Percentiles rank a stretch among this genome's conserved stretches.
phyloP scores from a whole-genome alignment of 495 filamentous ascomycete species.

The Penicillium cosmopolitanum region DNA sequence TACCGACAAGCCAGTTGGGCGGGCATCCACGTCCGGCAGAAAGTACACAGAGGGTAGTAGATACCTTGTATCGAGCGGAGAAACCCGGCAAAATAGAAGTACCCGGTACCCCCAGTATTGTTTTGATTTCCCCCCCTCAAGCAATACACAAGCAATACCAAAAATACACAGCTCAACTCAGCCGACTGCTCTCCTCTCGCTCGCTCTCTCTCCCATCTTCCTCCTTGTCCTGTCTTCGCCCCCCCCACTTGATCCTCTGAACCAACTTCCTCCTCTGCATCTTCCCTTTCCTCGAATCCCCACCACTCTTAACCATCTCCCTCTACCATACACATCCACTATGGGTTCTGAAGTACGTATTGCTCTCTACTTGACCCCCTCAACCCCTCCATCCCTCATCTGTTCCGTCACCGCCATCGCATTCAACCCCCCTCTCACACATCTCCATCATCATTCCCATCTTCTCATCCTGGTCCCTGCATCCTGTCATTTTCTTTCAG shows the following conservation, averaged over 20 bases:
- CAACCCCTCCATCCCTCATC: constrained; percentile 39
- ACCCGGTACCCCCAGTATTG: constrained; percentile 27
- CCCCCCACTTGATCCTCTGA: constrained; percentile 34
- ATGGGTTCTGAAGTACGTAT: constrained; percentile 57
- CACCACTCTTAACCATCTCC: constrained; percentile 6
- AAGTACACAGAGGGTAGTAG: constrained; percentile 4
- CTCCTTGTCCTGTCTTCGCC: not conserved
- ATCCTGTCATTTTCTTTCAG: constrained; percentile 7
- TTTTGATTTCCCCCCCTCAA: constrained; percentile 30
- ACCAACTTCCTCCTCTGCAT: constrained; percentile 34
- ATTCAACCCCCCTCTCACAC: constrained; percentile 30
- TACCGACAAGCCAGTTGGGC: not conserved
- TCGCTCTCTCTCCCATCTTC: constrained; percentile 24
- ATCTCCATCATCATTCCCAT: constrained; percentile 8
- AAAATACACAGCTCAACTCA: too few species aligned
- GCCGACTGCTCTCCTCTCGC: constrained; percentile 10
- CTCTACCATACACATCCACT: constrained; percentile 28
- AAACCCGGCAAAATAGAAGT: constrained; percentile 6
- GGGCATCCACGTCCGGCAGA: not conserved
- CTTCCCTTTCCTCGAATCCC: constrained; percentile 18
- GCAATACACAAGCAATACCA: too few species aligned
- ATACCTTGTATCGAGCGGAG: not conserved
- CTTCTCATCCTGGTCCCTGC: constrained; percentile 1
- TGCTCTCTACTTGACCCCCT: constrained; percentile 24
- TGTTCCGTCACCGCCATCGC: constrained; percentile 36